These are phyloP conservation scores for Pleodorina starrii DNA, from an alignment of 139 green algal species.

Conservation along the genomic window DNA sequence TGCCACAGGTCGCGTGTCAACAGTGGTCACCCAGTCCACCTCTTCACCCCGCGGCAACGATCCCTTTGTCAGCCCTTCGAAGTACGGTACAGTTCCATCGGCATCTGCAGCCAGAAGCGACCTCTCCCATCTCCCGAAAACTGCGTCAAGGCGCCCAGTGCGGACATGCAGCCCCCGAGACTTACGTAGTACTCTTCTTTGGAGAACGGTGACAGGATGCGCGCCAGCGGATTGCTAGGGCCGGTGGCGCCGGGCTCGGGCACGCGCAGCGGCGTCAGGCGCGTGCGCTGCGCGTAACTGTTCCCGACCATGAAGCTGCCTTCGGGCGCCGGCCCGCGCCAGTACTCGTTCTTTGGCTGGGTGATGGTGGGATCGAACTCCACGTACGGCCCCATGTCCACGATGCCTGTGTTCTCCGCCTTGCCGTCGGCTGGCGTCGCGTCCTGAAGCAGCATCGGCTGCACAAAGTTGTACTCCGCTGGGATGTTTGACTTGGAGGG, in stretches of 20 bases:
- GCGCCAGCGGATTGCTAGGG: slow-evolving; percentile 7
- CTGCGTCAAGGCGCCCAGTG: no score
- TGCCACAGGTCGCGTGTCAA: no score
- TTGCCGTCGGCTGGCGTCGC: neutral
- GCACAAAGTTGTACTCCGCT: neutral
- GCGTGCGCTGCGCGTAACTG: slow-evolving; percentile 44
- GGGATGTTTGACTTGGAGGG: slow-evolving; percentile 25
- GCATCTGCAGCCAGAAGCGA: no score
- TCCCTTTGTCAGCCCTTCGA: no score
- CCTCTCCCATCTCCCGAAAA: no score
- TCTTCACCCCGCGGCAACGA: no score
- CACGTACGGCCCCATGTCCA: slow-evolving; percentile 10
- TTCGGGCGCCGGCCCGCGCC: neutral
- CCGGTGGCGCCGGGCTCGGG: slow-evolving; percentile 18
- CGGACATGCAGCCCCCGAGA: neutral
- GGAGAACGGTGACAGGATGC: slow-evolving; percentile 30
- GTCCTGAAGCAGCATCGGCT: neutral
- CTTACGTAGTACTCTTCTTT: slow-evolving; percentile 51
- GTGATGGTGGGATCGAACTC: slow-evolving; percentile 4
- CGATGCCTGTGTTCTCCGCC: neutral
- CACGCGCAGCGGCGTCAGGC: slow-evolving; percentile 43
- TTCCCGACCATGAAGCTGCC: slow-evolving; percentile 42
- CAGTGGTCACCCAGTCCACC: no score
- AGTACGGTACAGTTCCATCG: no score
- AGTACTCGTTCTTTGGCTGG: neutral